These are phyloP conservation scores for Scenedesmus sp. DNA, from an alignment of 163 green algal genomes.

Conservation along the genomic window DNA sequence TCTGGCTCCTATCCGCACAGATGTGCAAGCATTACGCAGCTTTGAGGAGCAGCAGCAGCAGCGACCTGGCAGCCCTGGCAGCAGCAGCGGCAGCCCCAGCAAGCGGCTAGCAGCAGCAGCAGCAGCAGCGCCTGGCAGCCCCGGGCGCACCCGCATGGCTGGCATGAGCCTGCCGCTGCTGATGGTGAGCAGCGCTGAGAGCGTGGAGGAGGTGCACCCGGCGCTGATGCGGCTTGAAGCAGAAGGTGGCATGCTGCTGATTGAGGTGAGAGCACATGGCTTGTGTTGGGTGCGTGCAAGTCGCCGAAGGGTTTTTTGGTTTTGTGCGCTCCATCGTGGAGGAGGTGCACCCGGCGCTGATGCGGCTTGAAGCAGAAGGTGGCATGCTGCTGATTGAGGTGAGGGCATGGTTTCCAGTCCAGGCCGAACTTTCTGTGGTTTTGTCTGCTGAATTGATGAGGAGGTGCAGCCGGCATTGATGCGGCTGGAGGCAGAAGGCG, in stretches of 20 bases:
- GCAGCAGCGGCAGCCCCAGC: slow-evolving; percentile 1
- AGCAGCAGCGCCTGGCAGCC: slow-evolving; percentile 9
- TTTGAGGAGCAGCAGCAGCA: not conserved
- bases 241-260: slow-evolving; percentile 50
- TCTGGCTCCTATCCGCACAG: not conserved
- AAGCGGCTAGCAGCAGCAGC: not conserved
- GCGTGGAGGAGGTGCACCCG: slow-evolving; percentile 33
- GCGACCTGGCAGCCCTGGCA: not conserved
- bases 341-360: slow-evolving; percentile 13
- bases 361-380: slow-evolving; percentile 51
- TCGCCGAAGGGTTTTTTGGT: too few relatives aligned
- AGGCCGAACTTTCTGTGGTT: too few relatives aligned
- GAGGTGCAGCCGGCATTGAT: slow-evolving; percentile 38
- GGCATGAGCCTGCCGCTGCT: slow-evolving; percentile 15
- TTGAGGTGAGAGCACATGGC: slow-evolving; percentile 32
- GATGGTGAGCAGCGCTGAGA: slow-evolving; percentile 48
- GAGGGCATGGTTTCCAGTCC: not conserved
- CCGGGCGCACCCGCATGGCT: not conserved
- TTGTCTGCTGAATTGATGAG: not conserved
- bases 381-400: slow-evolving; percentile 53
- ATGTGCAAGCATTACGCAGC: not conserved
- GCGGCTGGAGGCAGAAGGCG: slow-evolving; percentile 48
- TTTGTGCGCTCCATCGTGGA: not conserved
- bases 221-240: slow-evolving; percentile 50
- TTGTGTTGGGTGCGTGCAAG: too few relatives aligned